Evolutionary conservation across 108 stramenopile species (phyloP), one percentile per base, ranked within the genome.

Genomic region (Schizochytrium sp.): DNA sequence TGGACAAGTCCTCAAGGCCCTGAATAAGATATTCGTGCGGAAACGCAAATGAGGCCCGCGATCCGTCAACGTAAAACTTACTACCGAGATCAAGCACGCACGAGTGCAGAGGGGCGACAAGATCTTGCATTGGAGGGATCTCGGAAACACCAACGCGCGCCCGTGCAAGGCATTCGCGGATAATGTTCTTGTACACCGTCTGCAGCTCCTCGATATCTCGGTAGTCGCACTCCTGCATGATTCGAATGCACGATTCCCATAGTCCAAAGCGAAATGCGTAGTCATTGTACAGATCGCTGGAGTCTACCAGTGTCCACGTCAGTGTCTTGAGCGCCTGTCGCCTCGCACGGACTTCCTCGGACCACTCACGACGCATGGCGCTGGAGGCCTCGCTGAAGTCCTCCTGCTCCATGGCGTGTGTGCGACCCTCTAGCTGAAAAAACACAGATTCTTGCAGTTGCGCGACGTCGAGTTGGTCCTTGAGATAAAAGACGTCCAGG

Each of bases 171-270:
- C 51, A 47, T 34, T 47, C 76, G 45, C 51, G 76, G 23, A 83
- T 53, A 23, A 83, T 83, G 48, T 83, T 47, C 48, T 53, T 47
- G 51, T 83, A 83, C 19, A 83, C 48, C n/a, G 51, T 53, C 48
- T 83, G 76, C 76, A 83, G 51, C 76, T 83, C 76, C 10, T 83
- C 76, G 10, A 83, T 53, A 23, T 83, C 76, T 18, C 51, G 45
- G 76, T 83, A 83, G 48, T 83, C 76, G 23, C 76, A 83, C 76
- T 53, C 76, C 28, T 83, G 76, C 76, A 83, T 83, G 28, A 83
- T 83, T 1, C 23, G 6, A 34, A 83, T 83, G 51, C 76, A 83
- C n/a, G 76, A 83, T 34, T 53, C 51, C 76, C 76, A 83, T 3
- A 83, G 51, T 12, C 23, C 23, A 23, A 83, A 83, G 45, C 76